Base-by-base conservation (phyloP, 2,329 filamentous ascomycete species). In the Xenoacremonium recifei region DNA sequence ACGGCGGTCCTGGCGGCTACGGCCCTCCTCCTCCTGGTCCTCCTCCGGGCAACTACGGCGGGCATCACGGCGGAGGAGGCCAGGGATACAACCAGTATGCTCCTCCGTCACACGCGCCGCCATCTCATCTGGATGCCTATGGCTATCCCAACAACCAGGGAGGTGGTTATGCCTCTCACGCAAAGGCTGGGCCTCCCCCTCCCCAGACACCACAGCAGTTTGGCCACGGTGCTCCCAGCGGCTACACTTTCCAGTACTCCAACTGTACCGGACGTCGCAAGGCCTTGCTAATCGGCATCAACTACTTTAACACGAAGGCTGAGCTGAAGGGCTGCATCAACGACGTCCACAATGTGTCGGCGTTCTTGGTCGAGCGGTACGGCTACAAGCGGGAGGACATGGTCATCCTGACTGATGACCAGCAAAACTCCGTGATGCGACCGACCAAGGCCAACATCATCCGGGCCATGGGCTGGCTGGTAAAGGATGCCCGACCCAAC, bases 251-350 rank as follows among this genome's bases (percentile, higher is more conserved):
- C 69, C 82, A 88, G 66, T 89, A 88, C 70, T 87, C 82, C 42
- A 81, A 83, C 60, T 90, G 86, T 63, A 84, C 80, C 6, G 86
- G 86, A 39, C 77, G 76, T 50, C 76, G 85, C 57, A 89, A 88
- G 70, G 86, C 86, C 6, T 69, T 90, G 42, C 69, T 90, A 42
- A 87, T 90, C 49, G 86, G 86, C 39, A 88, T 90, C 73, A 90
- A 90, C 72, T 90, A 90, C 70, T 85, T 89, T 55, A 80, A 82
- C 39, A 82, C 87, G 59, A 67, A 81, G 17, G 85, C 80, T 36
- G 83, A 88, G 71, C 76, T 90, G 39, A 74, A 81, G 45, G 86
- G 86, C 32, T 90, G 86, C 66, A 88, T 90, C 75, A 90, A 90
- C 66, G 86, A 90, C 62, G 84, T 86, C 23, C 82, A 84, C 68